A percentile compares a stretch with the other conserved stretches of the same genome.
Conservation (phyloP, 1,139 yeast genomes). For the Groenewaldozyma sp. region DNA sequence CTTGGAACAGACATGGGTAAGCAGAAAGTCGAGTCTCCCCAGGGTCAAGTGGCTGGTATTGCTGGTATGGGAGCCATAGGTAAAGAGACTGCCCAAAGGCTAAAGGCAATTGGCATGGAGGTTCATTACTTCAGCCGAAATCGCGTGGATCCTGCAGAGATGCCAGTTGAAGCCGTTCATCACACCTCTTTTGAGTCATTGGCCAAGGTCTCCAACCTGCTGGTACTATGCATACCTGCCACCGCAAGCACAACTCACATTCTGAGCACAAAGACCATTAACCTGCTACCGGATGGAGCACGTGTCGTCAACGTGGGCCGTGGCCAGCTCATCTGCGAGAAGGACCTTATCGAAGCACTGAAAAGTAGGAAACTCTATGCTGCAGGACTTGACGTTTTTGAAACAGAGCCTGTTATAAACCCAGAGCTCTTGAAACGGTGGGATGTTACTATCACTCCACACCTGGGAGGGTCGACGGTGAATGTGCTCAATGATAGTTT, state of each 20-base stretch:
- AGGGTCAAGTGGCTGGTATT: conserved; percentile 52
- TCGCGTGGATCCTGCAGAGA: conserved; percentile 29
- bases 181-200: conserved; percentile 34
- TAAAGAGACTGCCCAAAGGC: conserved; percentile 47
- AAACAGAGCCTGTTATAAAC: conserved; percentile 55
- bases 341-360: conserved; percentile 59
- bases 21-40: conserved; percentile 30
- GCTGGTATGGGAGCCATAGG: conserved; percentile 81
- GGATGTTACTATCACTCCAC: conserved; percentile 68
- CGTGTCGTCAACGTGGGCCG: conserved; percentile 73
- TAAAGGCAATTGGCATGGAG: conserved; percentile 54
- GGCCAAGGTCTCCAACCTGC: conserved; percentile 40
- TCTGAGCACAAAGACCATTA: conserved; percentile 43
- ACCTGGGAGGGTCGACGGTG: conserved; percentile 62
- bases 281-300: conserved; percentile 42
- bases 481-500: conserved; percentile 25
- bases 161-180: conserved; percentile 35
- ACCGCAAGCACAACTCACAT: conserved; percentile 49
- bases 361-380: conserved; percentile 55
- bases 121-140: conserved; percentile 51
- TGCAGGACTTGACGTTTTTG: conserved; percentile 81
- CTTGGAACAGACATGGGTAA: conserved; percentile 15
- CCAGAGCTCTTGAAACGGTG: conserved; percentile 46
- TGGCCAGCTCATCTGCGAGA: conserved; percentile 65
- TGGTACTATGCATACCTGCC: conserved; percentile 63